Evolutionary conservation across 2,329 filamentous ascomycete genomes (phyloP), one percentile per base, ranked within the genome.

Genomic region (Aspergillus sp.): DNA sequence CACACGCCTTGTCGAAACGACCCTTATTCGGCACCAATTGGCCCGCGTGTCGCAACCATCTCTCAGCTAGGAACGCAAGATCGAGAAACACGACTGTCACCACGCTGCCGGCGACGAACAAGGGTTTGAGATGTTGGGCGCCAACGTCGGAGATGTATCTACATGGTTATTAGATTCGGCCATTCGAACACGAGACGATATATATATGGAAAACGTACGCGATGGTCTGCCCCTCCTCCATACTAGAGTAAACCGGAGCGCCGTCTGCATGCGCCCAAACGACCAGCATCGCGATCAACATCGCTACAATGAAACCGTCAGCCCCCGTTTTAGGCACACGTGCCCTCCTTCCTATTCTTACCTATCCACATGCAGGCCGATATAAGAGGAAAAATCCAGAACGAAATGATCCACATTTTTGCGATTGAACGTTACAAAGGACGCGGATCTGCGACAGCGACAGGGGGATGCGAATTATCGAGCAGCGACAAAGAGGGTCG

Each of bases 1-100:
- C 63, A 44, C 70, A 67, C 17, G 58, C 17, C 52, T 72, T 71
- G 60, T 75, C 64, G 19, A 64, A 57, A 17, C 51, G 33, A 20
- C 69, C 62, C 53, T 67, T 81, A 69, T 96, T 95, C 53, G 81
- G 85, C 2, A 84, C 81, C 23, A 97, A 77, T 12, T 88, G 84
- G 7, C 89, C 88, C 19, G 74, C 77, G 69, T 96, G 90, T 41
- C 91, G 84, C 45, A 97, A 77, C 81, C 84, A 93, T 52, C 90
- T 83, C 72, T 96, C 91, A 12, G 85, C 74, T 46, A 86, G 68
- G 63, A 98, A 93, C 22, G 85, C 82, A 7, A 88, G 69, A 70
- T 95, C 86, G 61, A 98, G 84, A 52, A 87, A 84, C 43, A 94
- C 74, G 19, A 88, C 86, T 4, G 86, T 90, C 22, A 82, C 70